phyloP scores from a whole-genome alignment of 768 basidiomycete genomes.

The Goffeauzyma gilvescens region DNA sequence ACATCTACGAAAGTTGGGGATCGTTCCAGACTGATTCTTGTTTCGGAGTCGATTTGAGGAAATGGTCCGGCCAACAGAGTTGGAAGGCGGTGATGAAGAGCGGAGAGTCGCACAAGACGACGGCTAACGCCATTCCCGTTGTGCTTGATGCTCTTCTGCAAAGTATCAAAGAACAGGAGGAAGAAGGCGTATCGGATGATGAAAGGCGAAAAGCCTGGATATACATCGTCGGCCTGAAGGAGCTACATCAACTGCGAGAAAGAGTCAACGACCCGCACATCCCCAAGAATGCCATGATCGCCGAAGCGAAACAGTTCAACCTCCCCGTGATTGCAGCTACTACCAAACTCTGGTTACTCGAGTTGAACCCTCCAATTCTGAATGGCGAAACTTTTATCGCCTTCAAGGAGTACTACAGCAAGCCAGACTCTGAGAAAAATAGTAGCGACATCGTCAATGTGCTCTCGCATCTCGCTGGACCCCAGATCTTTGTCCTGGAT shows the following conservation, averaged over 20 bases:
- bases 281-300: conserved; percentile 32
- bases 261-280: conserved; percentile 47
- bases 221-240: conserved; percentile 64
- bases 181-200: conserved; percentile 44
- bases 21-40: conserved; percentile 65
- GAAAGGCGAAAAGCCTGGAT: conserved; percentile 81
- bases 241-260: conserved; percentile 70
- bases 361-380: conserved; percentile 68
- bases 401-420: conserved; percentile 65
- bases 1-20: conserved; percentile 49
- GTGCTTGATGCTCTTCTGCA: conserved; percentile 51
- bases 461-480: conserved; percentile 52
- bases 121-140: conserved; percentile 44
- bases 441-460: conserved; percentile 42
- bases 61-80: conserved; percentile 65
- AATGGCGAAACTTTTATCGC: conserved; percentile 87
- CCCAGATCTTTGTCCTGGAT: conserved; percentile 66
- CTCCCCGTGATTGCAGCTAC: conserved; percentile 67
- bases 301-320: conserved; percentile 57
- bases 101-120: conserved; percentile 38
- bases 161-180: conserved; percentile 47
- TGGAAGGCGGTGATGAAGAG: conserved; percentile 38
- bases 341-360: conserved; percentile 75
- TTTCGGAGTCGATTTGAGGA: conserved; percentile 77
- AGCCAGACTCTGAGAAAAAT: conserved; percentile 37